Percentiles rank a stretch among this genome's conserved stretches.
These are phyloP conservation scores for Aspergillus piperis DNA, from an alignment of 2,329 filamentous ascomycete species.

Conservation along the genomic window DNA sequence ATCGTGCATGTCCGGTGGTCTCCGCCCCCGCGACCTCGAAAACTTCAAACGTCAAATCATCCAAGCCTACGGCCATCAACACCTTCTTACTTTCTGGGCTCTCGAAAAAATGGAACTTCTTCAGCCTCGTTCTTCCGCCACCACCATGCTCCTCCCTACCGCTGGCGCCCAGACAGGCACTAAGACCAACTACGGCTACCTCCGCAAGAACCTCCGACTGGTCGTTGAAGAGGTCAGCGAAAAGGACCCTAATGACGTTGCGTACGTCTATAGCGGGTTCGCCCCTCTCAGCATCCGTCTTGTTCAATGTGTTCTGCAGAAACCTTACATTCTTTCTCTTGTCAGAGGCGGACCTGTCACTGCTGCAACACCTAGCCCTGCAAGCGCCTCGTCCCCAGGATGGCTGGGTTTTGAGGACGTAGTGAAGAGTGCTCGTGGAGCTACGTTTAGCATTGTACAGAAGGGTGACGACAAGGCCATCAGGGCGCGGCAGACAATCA, in stretches of 20 bases:
- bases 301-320: conserved; percentile 90
- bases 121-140: conserved; percentile 71
- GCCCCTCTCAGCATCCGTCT: conserved; percentile 88
- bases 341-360: conserved; percentile 63
- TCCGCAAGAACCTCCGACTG: conserved; percentile 81
- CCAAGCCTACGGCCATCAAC: conserved; percentile 93
- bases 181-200: conserved; percentile 86
- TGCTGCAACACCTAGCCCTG: conserved; percentile 48
- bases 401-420: conserved; percentile 94
- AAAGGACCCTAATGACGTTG: conserved; percentile 87
- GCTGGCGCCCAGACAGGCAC: conserved; percentile 62
- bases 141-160: conserved; percentile 80
- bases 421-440: conserved; percentile 81
- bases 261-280: conserved; percentile 98
- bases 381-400: conserved; percentile 67
- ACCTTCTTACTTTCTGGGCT: conserved; percentile 82
- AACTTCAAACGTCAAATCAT: conserved; percentile 83
- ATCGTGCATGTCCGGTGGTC: conserved; percentile 83
- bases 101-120: conserved; percentile 90
- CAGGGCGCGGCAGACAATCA: conserved; percentile 79
- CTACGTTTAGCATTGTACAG: conserved; percentile 89
- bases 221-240: conserved; percentile 98
- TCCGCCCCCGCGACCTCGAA: conserved; percentile 86
- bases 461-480: conserved; percentile 91
- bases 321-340: conserved; percentile 74